Evolutionary conservation across 2,329 filamentous ascomycete genomes (phyloP), one percentile per base, ranked within the genome.

Genomic region (Blastomyces gilchristii): DNA sequence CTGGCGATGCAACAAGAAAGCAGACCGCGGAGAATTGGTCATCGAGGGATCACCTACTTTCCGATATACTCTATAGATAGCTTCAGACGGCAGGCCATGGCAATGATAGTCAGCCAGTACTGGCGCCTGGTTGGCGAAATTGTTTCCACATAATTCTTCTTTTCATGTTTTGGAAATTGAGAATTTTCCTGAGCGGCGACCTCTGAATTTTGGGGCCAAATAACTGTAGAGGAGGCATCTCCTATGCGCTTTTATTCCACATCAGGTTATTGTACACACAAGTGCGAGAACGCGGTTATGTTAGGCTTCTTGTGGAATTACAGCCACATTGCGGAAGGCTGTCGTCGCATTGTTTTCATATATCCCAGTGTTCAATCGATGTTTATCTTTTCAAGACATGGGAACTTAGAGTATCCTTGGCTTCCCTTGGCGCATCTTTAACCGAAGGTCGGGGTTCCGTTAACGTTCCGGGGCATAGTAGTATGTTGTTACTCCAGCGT

Each of bases 41-140:
- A 74, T 76, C 60, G 74, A 76, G 64, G 72, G 69, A 9, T 69
- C 71, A 25, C 62, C 71, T 11, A 68, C 68, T n/a, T 77, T 78
- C 66, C 72, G 74, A 45, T 78, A 78, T 68, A 77, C 70, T 2
- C 63, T 69, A 56, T 70, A 62, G 34, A 59, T 28, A 16, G 11
- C 16, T n/a, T 12, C 41, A 47, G 22, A 45, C 39, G 43, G 22
- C 41, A 31, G 22, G 2, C 8, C 43, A 47, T 22, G 25, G 28
- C 14, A 47, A 28, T 34, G 28, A 28, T 47, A 49, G 8, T 16
- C 8, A 56, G 37, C 6, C 22, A 39, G 28, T n/a, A 18, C 39
- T 34, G 4, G 25, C n/a, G 12, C 41, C 12, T 57, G 31, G 34
- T 18, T n/a, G 2, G n/a, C 34, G 34, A 28, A 28, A n/a, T 56